Evolutionary conservation across 306 rosid species (phyloP).

Genomic region (Prunus dulcis): DNA sequence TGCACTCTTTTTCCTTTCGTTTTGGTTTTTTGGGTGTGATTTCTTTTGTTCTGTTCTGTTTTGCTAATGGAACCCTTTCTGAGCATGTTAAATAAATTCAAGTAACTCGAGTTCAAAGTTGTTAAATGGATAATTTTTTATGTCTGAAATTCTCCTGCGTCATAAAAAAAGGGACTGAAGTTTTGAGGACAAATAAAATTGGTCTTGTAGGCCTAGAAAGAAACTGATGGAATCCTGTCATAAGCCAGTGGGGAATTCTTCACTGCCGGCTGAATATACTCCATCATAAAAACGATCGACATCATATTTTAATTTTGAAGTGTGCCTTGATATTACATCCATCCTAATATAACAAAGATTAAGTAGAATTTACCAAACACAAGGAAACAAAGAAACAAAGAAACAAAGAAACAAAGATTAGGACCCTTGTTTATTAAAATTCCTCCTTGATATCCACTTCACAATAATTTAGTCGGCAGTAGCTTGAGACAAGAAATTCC

Average conservation of each 20-base stretch:
- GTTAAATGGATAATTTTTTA: no score
- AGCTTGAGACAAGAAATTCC: not conserved
- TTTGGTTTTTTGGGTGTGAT: no score
- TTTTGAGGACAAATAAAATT: not conserved
- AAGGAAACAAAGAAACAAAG: not conserved
- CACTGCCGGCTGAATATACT: not conserved
- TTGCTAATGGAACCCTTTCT: no score
- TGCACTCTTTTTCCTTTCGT: no score
- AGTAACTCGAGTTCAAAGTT: no score
- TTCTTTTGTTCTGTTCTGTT: no score
- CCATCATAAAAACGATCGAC: not conserved
- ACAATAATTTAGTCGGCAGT: not conserved
- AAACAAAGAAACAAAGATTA: no score
- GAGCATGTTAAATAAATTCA: no score
- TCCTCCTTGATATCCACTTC: not conserved
- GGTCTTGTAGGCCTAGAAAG: not conserved
- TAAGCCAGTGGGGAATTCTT: no score
- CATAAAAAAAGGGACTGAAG: not conserved
- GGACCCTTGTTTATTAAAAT: not conserved
- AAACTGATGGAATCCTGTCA: not conserved
- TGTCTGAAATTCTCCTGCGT: no score
- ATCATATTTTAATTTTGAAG: not conserved
- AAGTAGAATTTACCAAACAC: not conserved
- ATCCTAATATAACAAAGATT: not conserved
- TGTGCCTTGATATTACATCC: not conserved